These are phyloP conservation scores for Diaporthe sp. DNA, from an alignment of 2,329 filamentous ascomycete species.

Conservation along the genomic window DNA sequence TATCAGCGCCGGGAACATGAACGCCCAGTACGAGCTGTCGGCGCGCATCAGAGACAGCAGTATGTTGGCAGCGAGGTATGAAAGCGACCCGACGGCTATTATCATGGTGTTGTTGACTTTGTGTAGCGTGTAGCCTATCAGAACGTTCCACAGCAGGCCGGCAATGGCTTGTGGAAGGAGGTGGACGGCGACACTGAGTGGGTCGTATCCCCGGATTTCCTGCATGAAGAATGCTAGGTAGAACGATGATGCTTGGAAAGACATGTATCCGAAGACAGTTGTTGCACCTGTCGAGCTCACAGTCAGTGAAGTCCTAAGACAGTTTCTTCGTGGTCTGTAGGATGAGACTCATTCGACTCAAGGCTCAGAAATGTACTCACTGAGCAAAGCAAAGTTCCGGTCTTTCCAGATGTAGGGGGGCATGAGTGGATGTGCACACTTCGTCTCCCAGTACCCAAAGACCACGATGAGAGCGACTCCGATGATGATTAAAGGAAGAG, in stretches of 20 bases:
- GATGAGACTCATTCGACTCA: background rate
- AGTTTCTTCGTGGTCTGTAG: too few relatives aligned
- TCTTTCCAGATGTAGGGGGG: conserved; percentile 70
- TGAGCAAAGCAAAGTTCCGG: conserved; percentile 72
- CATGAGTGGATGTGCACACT: conserved; percentile 63
- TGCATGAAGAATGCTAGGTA: conserved; percentile 77
- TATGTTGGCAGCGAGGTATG: conserved; percentile 56
- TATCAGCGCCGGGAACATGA: conserved; percentile 72
- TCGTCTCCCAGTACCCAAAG: conserved; percentile 74
- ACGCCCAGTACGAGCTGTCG: conserved; percentile 73
- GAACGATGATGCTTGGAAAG: conserved; percentile 71
- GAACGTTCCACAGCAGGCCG: conserved; percentile 72
- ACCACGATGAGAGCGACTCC: conserved; percentile 66
- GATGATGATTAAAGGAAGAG: conserved; percentile 72
- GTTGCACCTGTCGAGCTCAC: conserved; percentile 63
- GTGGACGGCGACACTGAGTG: conserved; percentile 71
- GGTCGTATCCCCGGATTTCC: conserved; percentile 62
- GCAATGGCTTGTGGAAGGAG: conserved; percentile 75
- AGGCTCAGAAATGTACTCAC: conserved; percentile 39
- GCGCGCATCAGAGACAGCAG: conserved; percentile 69
- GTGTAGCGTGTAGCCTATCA: conserved; percentile 73
- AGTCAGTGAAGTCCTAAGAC: background rate
- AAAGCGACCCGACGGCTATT: conserved; percentile 59
- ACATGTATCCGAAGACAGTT: conserved; percentile 71
- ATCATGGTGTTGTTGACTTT: conserved; percentile 74